These are phyloP conservation scores for Galeopsis tetrahit DNA, from an alignment of 257 asterid species.

Conservation along the genomic window DNA sequence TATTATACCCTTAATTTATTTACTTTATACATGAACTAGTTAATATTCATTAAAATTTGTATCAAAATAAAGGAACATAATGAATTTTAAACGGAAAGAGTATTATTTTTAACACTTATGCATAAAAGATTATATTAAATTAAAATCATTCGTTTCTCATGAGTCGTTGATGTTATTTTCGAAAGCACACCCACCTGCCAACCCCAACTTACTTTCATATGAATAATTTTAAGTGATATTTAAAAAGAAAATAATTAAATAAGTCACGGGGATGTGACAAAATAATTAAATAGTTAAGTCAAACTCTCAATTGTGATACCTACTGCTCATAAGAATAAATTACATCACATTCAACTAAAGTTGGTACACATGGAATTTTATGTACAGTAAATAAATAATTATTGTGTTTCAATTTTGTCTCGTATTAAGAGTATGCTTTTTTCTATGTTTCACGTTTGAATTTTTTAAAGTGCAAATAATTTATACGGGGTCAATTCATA, in stretches of 20 bases:
- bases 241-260: background rate
- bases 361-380: background rate
- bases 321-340: conserved; percentile 32
- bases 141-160: conserved; percentile 10
- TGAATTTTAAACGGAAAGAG: too few species aligned
- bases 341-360: conserved; percentile 35
- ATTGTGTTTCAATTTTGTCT: background rate
- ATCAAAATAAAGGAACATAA: too few species aligned
- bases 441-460: too few species aligned
- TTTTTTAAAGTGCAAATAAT: too few species aligned
- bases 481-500: too few species aligned
- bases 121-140: background rate
- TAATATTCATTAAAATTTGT: too few species aligned
- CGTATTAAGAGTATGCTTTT: too few species aligned
- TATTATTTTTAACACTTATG: background rate
- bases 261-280: conserved; percentile 32
- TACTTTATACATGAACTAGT: too few species aligned
- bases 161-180: conserved; percentile 26
- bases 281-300: conserved; percentile 19
- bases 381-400: background rate
- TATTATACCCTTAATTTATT: too few species aligned
- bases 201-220: conserved; percentile 32
- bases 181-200: background rate
- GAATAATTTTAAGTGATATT: conserved; percentile 25
- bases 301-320: conserved; percentile 14